phyloP scores from a whole-genome alignment of 176 grass and related monocot genomes.

The Alopecurus myosuroides region DNA sequence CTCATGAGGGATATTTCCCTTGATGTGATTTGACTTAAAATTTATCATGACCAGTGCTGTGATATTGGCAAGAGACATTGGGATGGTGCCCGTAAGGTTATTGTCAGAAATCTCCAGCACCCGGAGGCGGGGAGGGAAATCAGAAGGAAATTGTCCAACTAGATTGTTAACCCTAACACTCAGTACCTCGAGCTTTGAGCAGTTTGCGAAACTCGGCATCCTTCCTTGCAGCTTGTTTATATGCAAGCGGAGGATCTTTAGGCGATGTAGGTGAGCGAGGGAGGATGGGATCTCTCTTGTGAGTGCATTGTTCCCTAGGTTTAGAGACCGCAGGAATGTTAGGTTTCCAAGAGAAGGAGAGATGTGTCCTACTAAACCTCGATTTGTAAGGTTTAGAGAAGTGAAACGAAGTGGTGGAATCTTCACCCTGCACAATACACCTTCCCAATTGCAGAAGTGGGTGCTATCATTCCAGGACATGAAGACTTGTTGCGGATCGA shows the following conservation, averaged over 20 bases:
- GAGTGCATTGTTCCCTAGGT: background rate
- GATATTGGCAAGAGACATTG: background rate
- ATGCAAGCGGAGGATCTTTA: background rate
- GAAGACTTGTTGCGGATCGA: background rate
- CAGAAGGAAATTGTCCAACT: background rate
- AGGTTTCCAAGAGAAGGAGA: background rate
- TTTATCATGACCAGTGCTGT: background rate
- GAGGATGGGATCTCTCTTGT: background rate
- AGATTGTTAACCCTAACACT: background rate
- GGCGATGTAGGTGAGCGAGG: background rate
- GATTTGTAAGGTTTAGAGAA: background rate
- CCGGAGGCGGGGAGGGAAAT: background rate
- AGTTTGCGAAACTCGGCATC: background rate
- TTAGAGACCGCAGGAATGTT: background rate
- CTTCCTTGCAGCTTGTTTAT: background rate
- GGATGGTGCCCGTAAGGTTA: background rate
- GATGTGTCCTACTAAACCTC: background rate
- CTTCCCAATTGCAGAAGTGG: background rate
- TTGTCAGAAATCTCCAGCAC: background rate
- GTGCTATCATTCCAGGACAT: background rate
- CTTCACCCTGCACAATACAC: background rate
- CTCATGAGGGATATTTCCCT: background rate
- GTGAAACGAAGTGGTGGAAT: background rate
- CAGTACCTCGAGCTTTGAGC: background rate
- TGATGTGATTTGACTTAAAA: accelerated